Evolutionary conservation across 768 basidiomycete species (phyloP).

Genomic region (Tubosaeta sp.): DNA sequence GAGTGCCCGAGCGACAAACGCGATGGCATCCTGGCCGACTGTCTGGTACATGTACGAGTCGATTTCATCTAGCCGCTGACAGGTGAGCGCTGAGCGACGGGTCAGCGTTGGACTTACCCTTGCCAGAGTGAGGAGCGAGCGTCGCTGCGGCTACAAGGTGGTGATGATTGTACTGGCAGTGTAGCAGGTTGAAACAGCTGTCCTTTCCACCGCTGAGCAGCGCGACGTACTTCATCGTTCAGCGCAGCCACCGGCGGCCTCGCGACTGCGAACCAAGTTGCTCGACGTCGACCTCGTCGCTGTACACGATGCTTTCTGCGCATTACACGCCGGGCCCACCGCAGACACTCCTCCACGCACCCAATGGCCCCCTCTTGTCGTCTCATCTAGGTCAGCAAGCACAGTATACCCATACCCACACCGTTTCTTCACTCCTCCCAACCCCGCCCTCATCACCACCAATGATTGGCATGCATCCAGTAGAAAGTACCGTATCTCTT

Average conservation of each 20-base stretch:
- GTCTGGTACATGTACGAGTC: constrained; percentile 99
- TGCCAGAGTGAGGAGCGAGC: constrained; percentile 76
- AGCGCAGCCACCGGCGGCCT: not conserved
- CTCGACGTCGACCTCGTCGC: constrained; percentile 1
- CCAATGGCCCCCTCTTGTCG: constrained; percentile 23
- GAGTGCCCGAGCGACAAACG: constrained; percentile 78
- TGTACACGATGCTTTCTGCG: constrained; percentile 68
- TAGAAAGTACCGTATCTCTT: constrained; percentile 49
- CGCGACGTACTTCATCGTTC: constrained; percentile 83
- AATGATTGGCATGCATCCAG: constrained; percentile 30
- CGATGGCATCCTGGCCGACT: constrained; percentile 94
- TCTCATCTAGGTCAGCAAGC: constrained; percentile 20
- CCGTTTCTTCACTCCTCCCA: constrained; percentile 31
- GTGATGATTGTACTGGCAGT: constrained; percentile 84
- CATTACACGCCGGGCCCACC: constrained; percentile 20
- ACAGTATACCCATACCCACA: constrained; percentile 16
- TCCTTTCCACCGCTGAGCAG: constrained; percentile 98
- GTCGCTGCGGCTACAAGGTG: constrained; percentile 85
- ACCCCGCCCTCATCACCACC: constrained; percentile 33
- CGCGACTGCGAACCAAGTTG: not conserved
- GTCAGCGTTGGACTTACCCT: constrained; percentile 49
- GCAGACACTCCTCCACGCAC: constrained; percentile 26
- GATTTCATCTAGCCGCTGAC: constrained; percentile 74
- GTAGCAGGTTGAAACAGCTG: constrained; percentile 91
- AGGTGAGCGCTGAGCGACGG: not conserved